A percentile compares a stretch with the other conserved stretches of the same genome.
These are phyloP conservation scores for Tricholoma sp. DNA, from an alignment of 768 basidiomycete species.

Conservation along the genomic window DNA sequence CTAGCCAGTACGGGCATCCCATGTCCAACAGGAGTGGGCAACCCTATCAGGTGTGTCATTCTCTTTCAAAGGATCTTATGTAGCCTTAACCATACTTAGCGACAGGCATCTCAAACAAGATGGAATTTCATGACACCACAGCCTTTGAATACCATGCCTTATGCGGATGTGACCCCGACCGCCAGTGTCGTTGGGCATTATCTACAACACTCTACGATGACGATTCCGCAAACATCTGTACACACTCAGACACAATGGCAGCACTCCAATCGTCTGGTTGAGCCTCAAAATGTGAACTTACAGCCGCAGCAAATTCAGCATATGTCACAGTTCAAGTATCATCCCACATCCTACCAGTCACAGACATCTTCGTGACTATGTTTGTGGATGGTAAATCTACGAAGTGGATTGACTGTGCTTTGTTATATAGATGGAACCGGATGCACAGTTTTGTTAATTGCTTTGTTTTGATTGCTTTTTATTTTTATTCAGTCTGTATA, in stretches of 20 bases:
- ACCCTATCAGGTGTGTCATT: slow-evolving; percentile 12
- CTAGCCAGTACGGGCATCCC: slow-evolving; percentile 8
- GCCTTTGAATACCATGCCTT: background rate
- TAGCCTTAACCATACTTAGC: background rate
- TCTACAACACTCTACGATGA: background rate
- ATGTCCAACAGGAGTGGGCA: slow-evolving; percentile 10
- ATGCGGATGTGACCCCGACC: slow-evolving; percentile 17
- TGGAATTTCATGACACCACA: slow-evolving; percentile 18
- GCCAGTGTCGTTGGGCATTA: slow-evolving; percentile 3
- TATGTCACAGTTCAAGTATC: slow-evolving; percentile 26
- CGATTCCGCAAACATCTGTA: background rate
- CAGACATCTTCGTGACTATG: slow-evolving; percentile 10
- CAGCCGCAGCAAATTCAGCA: slow-evolving; percentile 2
- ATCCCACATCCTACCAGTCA: slow-evolving; percentile 27
- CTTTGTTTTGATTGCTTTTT: background rate
- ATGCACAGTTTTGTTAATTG: background rate
- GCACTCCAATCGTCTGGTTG: slow-evolving; percentile 13
- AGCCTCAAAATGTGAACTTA: background rate
- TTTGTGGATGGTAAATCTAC: background rate
- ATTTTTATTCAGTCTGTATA: background rate
- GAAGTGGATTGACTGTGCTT: background rate
- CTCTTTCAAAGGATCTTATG: background rate
- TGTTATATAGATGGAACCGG: background rate
- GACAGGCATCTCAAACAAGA: slow-evolving; percentile 14
- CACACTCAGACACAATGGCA: slow-evolving; percentile 4